These are phyloP conservation scores for Pseudogymnoascus sp. DNA, from an alignment of 2,329 filamentous ascomycete genomes.

Conservation along the genomic window DNA sequence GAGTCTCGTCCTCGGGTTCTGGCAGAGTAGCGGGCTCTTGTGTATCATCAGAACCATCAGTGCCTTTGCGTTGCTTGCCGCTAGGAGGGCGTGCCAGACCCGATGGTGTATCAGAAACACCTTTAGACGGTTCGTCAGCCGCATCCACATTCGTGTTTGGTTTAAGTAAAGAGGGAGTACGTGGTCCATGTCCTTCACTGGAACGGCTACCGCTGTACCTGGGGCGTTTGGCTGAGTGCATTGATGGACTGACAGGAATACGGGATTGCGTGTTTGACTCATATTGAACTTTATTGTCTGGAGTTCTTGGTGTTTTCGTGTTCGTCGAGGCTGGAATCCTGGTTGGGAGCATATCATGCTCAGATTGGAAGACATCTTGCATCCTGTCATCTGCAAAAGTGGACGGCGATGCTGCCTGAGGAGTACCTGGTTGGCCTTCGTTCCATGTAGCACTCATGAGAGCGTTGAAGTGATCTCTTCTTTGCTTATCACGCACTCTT, in stretches of 20 bases:
- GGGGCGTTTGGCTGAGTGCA: conserved; percentile 20
- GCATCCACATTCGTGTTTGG: neutral
- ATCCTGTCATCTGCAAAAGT: neutral
- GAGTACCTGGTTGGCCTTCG: conserved; percentile 54
- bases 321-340: neutral
- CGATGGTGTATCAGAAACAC: conserved; percentile 18
- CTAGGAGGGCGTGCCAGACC: conserved; percentile 9
- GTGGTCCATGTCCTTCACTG: conserved; percentile 19
- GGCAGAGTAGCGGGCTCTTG: neutral
- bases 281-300: neutral
- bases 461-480: conserved; percentile 44
- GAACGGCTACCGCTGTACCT: conserved; percentile 18
- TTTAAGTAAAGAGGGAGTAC: conserved; percentile 24
- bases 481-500: conserved; percentile 24
- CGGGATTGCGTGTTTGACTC: neutral
- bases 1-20: neutral
- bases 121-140: conserved; percentile 15
- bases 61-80: conserved; percentile 14
- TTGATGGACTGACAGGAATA: neutral
- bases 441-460: conserved; percentile 53
- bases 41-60: conserved; percentile 20
- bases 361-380: neutral
- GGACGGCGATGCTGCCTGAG: conserved; percentile 25
- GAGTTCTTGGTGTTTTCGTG: neutral
- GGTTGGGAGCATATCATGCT: neutral